phyloP scores from a whole-genome alignment of 2,329 filamentous ascomycete genomes.

The Aspergillus sp. region DNA sequence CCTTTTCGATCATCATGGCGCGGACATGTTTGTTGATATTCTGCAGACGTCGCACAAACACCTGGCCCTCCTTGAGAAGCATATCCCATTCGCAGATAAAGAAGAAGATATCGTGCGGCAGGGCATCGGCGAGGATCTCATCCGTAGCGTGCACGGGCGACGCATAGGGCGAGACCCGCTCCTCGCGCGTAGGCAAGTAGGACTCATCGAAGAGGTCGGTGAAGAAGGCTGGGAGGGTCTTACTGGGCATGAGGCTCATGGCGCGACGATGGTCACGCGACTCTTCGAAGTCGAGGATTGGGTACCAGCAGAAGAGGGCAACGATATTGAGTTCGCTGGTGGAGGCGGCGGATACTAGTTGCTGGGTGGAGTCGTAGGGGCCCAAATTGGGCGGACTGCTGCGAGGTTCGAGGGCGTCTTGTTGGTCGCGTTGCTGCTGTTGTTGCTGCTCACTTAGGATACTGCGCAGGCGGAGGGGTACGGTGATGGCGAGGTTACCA shows the following conservation, averaged over 20 bases:
- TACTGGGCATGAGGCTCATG: conserved; percentile 55
- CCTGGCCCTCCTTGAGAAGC: conserved; percentile 61
- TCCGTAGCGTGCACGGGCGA: conserved; percentile 59
- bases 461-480: conserved; percentile 59
- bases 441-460: conserved; percentile 20
- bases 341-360: conserved; percentile 37
- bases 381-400: conserved; percentile 16
- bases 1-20: conserved; percentile 48
- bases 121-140: conserved; percentile 52
- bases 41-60: conserved; percentile 45
- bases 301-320: conserved; percentile 63
- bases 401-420: too few species aligned
- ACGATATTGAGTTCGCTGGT: conserved; percentile 51
- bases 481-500: conserved; percentile 63
- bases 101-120: conserved; percentile 63
- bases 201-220: conserved; percentile 53
- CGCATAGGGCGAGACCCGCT: conserved; percentile 60
- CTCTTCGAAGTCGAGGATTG: conserved; percentile 62
- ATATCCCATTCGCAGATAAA: conserved; percentile 69
- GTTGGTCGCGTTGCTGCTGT: too few species aligned
- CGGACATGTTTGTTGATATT: conserved; percentile 47
- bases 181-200: conserved; percentile 48
- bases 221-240: conserved; percentile 50
- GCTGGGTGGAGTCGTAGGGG: conserved; percentile 36
- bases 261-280: conserved; percentile 60